Percentiles rank a stretch among this genome's conserved stretches.
These are phyloP conservation scores for Heliamphora pulchella DNA, from an alignment of 179 eudicot genomes.

Conservation along the genomic window DNA sequence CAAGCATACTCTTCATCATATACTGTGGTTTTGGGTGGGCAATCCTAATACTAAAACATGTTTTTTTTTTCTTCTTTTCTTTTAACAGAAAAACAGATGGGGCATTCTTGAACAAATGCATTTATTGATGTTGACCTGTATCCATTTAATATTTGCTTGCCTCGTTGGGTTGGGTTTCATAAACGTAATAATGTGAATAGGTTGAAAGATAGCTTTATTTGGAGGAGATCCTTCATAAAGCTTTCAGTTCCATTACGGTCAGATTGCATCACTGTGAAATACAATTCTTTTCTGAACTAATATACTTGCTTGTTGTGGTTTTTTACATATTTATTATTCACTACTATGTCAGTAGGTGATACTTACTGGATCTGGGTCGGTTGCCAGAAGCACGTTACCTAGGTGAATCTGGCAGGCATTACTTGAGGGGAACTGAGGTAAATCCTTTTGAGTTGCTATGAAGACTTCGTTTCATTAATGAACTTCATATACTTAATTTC, in stretches of 20 bases:
- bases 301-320: neutral
- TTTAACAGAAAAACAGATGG: neutral
- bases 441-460: neutral
- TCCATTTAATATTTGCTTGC: neutral
- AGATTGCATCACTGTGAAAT: neutral
- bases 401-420: conserved; percentile 30
- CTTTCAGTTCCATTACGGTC: neutral
- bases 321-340: neutral
- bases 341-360: conserved; percentile 29
- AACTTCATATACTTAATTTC: neutral
- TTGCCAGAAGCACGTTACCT: conserved; percentile 37
- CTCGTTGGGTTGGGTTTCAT: conserved; percentile 1
- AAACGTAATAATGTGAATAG: neutral
- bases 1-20: neutral
- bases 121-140: neutral
- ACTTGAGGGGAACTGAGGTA: conserved; percentile 41
- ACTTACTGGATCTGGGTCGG: conserved; percentile 41
- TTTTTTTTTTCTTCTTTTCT: neutral
- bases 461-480: neutral
- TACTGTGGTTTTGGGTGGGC: neutral
- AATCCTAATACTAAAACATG: neutral
- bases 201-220: neutral
- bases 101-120: neutral
- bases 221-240: neutral
- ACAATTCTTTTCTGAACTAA: neutral